Base-by-base conservation (phyloP, 345 rosid genomes). In the Streptanthus diversifolius region DNA sequence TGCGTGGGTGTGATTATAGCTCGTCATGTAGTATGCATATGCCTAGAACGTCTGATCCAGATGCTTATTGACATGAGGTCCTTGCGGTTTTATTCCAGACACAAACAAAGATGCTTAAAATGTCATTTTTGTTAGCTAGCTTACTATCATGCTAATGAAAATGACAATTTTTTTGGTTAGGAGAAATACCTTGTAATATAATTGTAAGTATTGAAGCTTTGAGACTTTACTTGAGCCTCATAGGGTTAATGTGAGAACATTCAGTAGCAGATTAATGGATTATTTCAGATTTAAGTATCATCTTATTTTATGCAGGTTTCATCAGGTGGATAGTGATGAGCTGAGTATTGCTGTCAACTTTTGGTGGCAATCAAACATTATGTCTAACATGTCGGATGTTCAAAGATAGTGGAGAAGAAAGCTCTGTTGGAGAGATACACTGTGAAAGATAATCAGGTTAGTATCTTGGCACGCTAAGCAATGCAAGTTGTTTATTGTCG, bases 311-410 rank as follows among this genome's bases (percentile, higher is more conserved):
- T 77, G 37, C 84, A 91, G 98, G 96, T 93, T 86, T 65, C 97
- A 93, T 78, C 91, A 89, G 79, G 84, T 91, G 30, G 95, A 91
- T 78, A 93, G 97, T 54, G 84, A 83, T 63, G 87, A 87, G 75
- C 77, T 93, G 81, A 93, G 90, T 27, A 79, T 89, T 44, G 96
- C 90, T 44, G 88, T 89, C 77, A 88, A 93, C 80, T 87, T 89
- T 83, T 91, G 97, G 95, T 91, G 98, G 95, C 84, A 44, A 63
- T 95, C 98, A 54, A 78, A 69, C 68, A 70, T 81, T 66, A 86
- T 84, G 82, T 78, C 83, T 59, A 84, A 85, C 77, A 76, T 90
- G 82, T 68, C 72, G 32, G 95, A n/a, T n/a, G n/a, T n/a, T n/a
- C n/a, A n/a, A n/a, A n/a, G n/a, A n/a, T n/a, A n/a, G n/a, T n/a